These are phyloP conservation scores for Hapsidospora chrysogenum DNA, from an alignment of 495 filamentous ascomycete species.

Conservation along the genomic window DNA sequence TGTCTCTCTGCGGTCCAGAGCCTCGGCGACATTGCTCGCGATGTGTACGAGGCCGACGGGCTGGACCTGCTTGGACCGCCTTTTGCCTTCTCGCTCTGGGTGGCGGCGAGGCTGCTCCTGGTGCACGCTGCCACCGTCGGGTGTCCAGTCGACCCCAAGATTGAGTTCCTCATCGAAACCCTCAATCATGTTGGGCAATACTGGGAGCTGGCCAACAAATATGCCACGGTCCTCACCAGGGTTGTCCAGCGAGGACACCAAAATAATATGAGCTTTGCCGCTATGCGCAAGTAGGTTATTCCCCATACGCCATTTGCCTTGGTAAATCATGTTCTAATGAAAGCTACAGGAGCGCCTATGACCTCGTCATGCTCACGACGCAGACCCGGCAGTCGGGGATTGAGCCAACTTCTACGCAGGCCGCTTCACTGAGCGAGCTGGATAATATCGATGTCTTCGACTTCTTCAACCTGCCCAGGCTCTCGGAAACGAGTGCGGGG, in stretches of 20 bases:
- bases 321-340: no score
- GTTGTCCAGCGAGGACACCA: constrained; percentile 4
- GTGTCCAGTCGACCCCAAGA: constrained; percentile 46
- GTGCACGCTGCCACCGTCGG: constrained; percentile 62
- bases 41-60: constrained; percentile 43
- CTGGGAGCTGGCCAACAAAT: constrained; percentile 59
- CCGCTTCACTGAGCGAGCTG: constrained; percentile 44
- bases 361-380: neutral
- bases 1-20: constrained; percentile 55
- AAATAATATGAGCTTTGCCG: constrained; percentile 1
- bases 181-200: constrained; percentile 46
- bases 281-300: constrained; percentile 2
- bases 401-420: constrained; percentile 20
- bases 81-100: constrained; percentile 62
- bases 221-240: constrained; percentile 38
- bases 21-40: constrained; percentile 42
- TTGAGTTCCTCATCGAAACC: constrained; percentile 50
- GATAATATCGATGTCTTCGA: constrained; percentile 64
- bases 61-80: constrained; percentile 52
- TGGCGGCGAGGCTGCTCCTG: constrained; percentile 50
- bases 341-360: constrained; percentile 2
- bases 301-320: neutral
- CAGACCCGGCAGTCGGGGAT: constrained; percentile 2
- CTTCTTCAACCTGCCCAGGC: constrained; percentile 57
- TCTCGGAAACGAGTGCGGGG: constrained; percentile 17